These are phyloP conservation scores for Solanum lycopersicoides DNA, from an alignment of 257 asterid species.

Conservation along the genomic window DNA sequence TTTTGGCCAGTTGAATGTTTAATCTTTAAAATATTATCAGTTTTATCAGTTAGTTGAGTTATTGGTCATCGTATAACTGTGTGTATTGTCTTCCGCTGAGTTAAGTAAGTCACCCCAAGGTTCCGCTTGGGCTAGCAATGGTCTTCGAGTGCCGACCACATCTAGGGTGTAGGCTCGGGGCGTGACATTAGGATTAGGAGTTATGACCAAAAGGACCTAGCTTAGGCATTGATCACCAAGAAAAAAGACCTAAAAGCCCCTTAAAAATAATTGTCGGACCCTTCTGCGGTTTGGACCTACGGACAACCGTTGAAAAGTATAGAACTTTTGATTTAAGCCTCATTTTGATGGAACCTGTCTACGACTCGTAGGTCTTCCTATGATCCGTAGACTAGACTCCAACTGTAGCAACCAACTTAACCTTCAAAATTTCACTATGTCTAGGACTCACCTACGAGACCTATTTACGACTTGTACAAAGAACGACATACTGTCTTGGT, in stretches of 20 bases:
- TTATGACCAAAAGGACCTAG: not conserved
- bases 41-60: no score
- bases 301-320: not conserved
- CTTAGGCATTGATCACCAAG: not conserved
- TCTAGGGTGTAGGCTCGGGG: no score
- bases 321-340: not conserved
- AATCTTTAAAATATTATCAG: no score
- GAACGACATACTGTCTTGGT: not conserved
- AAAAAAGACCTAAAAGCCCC: not conserved
- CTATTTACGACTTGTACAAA: not conserved
- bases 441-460: not conserved
- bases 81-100: no score
- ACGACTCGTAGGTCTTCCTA: not conserved
- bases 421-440: not conserved
- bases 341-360: not conserved
- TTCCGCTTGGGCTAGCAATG: no score
- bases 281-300: not conserved
- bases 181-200: not conserved
- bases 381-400: not conserved
- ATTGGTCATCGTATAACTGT: no score
- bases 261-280: not conserved
- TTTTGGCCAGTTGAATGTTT: no score
- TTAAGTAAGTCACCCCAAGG: no score
- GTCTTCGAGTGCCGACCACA: no score
- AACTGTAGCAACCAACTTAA: not conserved